A percentile compares a stretch with the other conserved stretches of the same genome.
Evolutionary conservation across 805 yeast species (phyloP).

Genomic region (Huiozyma sinensis): DNA sequence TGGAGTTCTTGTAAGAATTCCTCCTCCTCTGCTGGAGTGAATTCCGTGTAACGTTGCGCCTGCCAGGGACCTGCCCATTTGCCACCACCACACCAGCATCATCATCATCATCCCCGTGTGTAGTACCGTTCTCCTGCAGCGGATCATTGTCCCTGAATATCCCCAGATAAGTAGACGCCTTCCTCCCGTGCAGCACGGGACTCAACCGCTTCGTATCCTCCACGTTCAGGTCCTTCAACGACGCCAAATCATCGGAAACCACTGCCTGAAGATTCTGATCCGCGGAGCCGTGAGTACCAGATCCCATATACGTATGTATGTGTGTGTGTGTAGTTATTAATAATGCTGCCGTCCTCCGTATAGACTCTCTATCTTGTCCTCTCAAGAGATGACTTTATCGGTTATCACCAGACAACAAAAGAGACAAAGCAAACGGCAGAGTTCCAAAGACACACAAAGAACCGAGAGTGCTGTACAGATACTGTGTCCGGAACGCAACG

Average conservation of each 20-base stretch:
- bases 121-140: not conserved
- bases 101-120: not conserved
- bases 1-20: not conserved
- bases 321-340: too few species aligned
- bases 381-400: too few species aligned
- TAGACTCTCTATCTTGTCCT: too few species aligned
- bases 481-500: too few species aligned
- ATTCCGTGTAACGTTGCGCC: not conserved
- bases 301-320: too few species aligned
- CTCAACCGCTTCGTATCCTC: slow-evolving; percentile 15
- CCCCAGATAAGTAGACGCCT: slow-evolving; percentile 26
- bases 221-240: slow-evolving; percentile 19
- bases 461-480: too few species aligned
- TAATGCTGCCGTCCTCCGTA: too few species aligned
- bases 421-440: too few species aligned
- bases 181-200: slow-evolving; percentile 25
- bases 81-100: not conserved
- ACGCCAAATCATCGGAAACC: not conserved
- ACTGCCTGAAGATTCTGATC: too few species aligned
- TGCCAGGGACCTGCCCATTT: not conserved
- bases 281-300: too few species aligned
- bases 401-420: too few species aligned
- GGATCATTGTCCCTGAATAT: slow-evolving; percentile 25
- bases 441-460: too few species aligned
- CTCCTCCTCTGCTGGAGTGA: not conserved